Evolutionary conservation across 768 basidiomycete species (phyloP), one percentile per base, ranked within the genome.

Genomic region (Clitopilus passeckerianus): DNA sequence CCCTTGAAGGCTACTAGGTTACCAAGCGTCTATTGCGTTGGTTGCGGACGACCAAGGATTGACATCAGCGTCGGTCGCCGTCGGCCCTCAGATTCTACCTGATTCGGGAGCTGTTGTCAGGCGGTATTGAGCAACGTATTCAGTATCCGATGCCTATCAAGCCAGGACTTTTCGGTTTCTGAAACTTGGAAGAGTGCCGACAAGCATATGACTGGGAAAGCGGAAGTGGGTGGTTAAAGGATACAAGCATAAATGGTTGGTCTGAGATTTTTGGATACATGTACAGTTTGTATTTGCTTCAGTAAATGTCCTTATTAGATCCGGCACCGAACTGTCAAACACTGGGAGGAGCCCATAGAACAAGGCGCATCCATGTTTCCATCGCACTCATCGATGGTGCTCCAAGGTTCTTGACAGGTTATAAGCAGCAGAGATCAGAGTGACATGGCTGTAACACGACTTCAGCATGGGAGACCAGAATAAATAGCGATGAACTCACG

Each of bases 361-460:
- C 27, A 4, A n/a, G 27, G 27, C 27, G 27, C 27, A 3, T 30
- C 27, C 27, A 30, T 30, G 27, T 30, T 30, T 30, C 27, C 27
- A 30, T 30, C 27, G 27, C 27, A 30, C 27, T 50, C 46, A 9
- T 18, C 18, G 20, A 50, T 50, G 46, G 46, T 65, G 70, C 34
- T 68, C 66, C 57, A 77, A 56, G 5, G 89, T 91, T 66, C 88
- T 82, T 37, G 90, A 91, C 9, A 93, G 77, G 69, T 93, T 90
- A 70, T 91, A 91, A 8, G 90, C 90, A 0, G 90, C 90, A 0
- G 90, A 92, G 57, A 93, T 93, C 57, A 93, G 74, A 0, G 90
- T 93, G 63, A 93, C 90, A 60, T 93, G 90, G 12, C 90, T 91
- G 56, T 7, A 50, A 23, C 24, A 37, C 37, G 15, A 57, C 10